Base-by-base conservation (phyloP, 176 grass and related monocot genomes). In the Phyllostachys edulis region DNA sequence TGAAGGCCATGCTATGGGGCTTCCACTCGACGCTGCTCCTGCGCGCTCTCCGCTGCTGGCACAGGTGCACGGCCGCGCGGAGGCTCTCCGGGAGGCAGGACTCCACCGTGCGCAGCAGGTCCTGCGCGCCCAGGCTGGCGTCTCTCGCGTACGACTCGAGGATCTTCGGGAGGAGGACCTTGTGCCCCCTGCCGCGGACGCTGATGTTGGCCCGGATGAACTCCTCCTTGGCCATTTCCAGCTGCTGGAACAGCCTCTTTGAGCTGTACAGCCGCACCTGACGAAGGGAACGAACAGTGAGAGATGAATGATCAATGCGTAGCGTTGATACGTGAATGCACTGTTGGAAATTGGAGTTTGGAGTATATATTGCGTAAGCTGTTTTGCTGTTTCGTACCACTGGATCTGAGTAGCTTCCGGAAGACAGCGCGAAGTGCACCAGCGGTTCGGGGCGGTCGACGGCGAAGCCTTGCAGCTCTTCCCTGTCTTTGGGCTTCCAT, bases 341-440 rank as follows among this genome's bases (percentile, higher is more conserved):
- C 7, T 9, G 14, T 1, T 56, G 54, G 20, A 23, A 24, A 23
- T 4, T 24, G 51, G 17, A 54, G 47, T 50, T 4, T 24, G 51
- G 17, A 54, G 47, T 50, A 1, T 18, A 20, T 37, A 26, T 42
- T 23, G 5, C 20, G 11, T 9, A 4, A 4, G 7, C 8, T 69
- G n/a, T 32, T 54, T 32, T 20, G 67, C 20, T 6, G 38, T 55
- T 71, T 44, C 81, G 71, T 91, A 97, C 96, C 76, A 87, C 86
- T 62, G 96, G 96, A 62, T 99, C 93, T 0, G 96, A 99, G 80
- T 92, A 63, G 81, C 69, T 90, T 32, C 96, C 96, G 69, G 91
- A 94, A 54, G 91, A 96, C 60, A 99, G 86, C 8, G 93, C 91
- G 75, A 99, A 99, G 86, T 93, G 91, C 42, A 99, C 73, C 74